A percentile compares a stretch with the other conserved stretches of the same genome.
These are phyloP conservation scores for Draba incana DNA, from an alignment of 345 rosid genomes.

Conservation along the genomic window DNA sequence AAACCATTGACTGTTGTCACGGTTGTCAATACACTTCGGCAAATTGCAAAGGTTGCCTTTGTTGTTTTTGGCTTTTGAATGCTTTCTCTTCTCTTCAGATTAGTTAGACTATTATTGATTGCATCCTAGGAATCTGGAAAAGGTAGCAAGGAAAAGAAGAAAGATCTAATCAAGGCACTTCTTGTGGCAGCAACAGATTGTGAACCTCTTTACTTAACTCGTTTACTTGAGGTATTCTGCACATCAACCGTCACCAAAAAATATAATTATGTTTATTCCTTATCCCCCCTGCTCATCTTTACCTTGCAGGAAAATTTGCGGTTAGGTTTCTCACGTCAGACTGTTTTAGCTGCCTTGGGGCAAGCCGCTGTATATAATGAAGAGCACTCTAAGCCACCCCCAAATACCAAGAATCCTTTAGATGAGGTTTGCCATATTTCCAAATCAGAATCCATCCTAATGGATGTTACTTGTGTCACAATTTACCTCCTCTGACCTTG, in stretches of 20 bases:
- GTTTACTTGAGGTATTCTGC: conserved; percentile 74
- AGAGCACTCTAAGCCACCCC: conserved; percentile 69
- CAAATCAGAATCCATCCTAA: not conserved
- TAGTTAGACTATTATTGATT: not conserved
- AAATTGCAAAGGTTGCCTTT: conserved; percentile 80
- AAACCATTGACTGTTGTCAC: conserved; percentile 74
- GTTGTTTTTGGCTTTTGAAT: no score
- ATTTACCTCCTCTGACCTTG: conserved; percentile 8
- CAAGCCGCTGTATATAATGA: conserved; percentile 85
- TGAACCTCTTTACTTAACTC: conserved; percentile 88
- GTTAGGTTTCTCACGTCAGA: conserved; percentile 43
- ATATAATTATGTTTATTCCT: no score
- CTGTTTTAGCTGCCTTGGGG: conserved; percentile 89
- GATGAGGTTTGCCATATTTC: conserved; percentile 62
- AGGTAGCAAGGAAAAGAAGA: conserved; percentile 94
- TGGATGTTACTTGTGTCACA: conserved; percentile 8
- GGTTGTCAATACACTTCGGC: conserved; percentile 72
- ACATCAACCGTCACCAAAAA: no score
- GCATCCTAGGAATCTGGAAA: conserved; percentile 75
- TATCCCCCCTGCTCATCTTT: no score
- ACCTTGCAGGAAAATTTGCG: no score
- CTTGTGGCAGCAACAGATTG: conserved; percentile 96
- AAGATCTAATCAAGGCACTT: conserved; percentile 82
- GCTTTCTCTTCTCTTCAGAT: no score
- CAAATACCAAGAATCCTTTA: conserved; percentile 67